These are phyloP conservation scores for Yarrowia sp. DNA, from an alignment of 805 yeast species.

Conservation along the genomic window DNA sequence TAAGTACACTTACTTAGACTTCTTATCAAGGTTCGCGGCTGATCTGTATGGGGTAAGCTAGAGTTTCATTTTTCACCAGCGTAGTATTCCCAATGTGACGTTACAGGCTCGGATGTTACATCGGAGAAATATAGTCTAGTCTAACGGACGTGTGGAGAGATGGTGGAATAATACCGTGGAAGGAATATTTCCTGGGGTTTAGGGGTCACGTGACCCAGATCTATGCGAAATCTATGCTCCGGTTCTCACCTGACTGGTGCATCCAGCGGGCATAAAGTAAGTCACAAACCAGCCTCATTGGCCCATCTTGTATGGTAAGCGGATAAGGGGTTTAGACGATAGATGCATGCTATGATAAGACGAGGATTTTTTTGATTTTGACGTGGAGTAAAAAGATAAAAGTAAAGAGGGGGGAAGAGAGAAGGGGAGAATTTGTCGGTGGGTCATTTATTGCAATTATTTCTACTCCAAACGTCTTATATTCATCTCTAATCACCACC, in stretches of 20 bases:
- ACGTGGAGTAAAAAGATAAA: too few relatives aligned
- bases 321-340: slow-evolving; percentile 6
- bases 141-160: slow-evolving; percentile 4
- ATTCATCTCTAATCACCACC: too few relatives aligned
- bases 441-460: too few relatives aligned
- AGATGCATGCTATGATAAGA: background rate
- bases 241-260: too few relatives aligned
- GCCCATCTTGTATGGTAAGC: slow-evolving; percentile 14
- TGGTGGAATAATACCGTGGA: background rate
- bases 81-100: slow-evolving; percentile 33
- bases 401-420: too few relatives aligned
- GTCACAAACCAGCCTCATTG: background rate
- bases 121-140: background rate
- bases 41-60: slow-evolving; percentile 24
- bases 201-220: background rate
- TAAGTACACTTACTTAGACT: slow-evolving; percentile 4
- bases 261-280: background rate
- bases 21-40: slow-evolving; percentile 27
- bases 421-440: too few relatives aligned
- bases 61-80: slow-evolving; percentile 20
- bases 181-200: too few relatives aligned
- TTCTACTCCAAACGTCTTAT: too few relatives aligned
- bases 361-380: background rate
- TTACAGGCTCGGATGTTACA: background rate
- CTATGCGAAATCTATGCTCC: too few relatives aligned